Evolutionary conservation across 805 yeast species (phyloP), one percentile per base, ranked within the genome.

Genomic region (Saccharomycopsis sp.): DNA sequence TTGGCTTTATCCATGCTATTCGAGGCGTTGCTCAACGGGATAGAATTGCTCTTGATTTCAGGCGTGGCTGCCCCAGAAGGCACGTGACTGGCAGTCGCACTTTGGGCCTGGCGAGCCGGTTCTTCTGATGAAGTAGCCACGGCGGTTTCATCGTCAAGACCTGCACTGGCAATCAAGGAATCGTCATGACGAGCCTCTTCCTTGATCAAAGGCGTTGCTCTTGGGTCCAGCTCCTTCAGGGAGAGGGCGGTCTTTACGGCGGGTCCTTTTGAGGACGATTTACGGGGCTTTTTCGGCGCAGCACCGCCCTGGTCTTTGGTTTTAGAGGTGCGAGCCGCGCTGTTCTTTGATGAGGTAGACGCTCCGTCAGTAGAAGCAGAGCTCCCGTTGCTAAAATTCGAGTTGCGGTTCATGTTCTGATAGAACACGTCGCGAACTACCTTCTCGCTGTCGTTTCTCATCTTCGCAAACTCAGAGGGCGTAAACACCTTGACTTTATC

Each of bases 391-490:
- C 47, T 54, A 35, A 35, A 35, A 41, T 19, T 50, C 3, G 25
- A 12, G 25, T 44, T 24, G 3, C 57, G 25, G 1, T 61, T 34
- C 22, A 60, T 76, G 74, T 66, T 76, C 75, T 69, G 78, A 57
- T 82, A 71, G 69, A 82, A 83, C 1, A 85, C 87, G 64, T 89
- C 96, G 63, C 91, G 90, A 19, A 87, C 79, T 0, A 94, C 86
- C 69, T 85, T 86, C 66, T 93, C 98, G 59, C 96, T 78, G 63
- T 93, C 97, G 64, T 76, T 83, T 70, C 93, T 93, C 73, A 94
- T 73, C 62, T 82, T 82, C 0, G 97, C 82, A 67, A 93, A 78
- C 66, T 92, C 97, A 12, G 86, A 83, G 0, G 98, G 97, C 0
- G 96, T 81, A 1, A 87, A 81, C 61, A 81, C 82, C 58, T 73